phyloP scores from a whole-genome alignment of 1,284 basidiomycete genomes.

The Rhodotorula sp. region DNA sequence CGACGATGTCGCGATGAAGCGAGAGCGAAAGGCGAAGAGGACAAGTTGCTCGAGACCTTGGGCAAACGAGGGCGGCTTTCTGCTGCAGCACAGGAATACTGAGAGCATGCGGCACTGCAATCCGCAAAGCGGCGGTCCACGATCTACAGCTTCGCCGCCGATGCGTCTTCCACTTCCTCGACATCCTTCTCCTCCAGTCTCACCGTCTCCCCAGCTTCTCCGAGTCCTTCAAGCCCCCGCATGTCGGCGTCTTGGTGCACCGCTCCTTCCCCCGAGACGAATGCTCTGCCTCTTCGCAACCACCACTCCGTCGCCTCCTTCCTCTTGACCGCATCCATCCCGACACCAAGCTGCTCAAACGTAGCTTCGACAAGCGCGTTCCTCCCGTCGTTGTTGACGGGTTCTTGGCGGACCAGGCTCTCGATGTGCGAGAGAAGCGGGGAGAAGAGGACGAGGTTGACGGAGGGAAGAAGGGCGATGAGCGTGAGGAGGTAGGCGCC shows the following conservation, averaged over 20 bases:
- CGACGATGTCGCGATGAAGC: neutral
- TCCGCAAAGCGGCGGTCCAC: too few relatives aligned
- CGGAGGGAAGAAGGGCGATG: constrained; percentile 36
- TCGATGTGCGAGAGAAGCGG: constrained; percentile 26
- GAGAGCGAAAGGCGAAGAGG: neutral
- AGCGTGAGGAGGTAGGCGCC: constrained; percentile 40
- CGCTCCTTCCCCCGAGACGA: constrained; percentile 6
- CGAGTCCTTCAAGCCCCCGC: neutral
- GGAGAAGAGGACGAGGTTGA: constrained; percentile 30
- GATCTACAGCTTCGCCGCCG: neutral
- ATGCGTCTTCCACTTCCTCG: neutral
- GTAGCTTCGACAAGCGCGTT: constrained; percentile 33
- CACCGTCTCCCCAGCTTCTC: neutral
- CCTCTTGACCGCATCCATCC: constrained; percentile 43
- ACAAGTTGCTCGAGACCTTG: neutral
- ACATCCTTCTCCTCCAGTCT: neutral
- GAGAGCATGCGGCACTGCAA: neutral
- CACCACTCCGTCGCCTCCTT: constrained; percentile 40
- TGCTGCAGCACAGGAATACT: too few relatives aligned
- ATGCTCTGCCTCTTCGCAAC: constrained; percentile 29
- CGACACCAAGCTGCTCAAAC: constrained; percentile 38
- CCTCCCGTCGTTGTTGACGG: constrained; percentile 7
- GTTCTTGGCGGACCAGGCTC: constrained; percentile 16
- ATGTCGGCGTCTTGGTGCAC: neutral
- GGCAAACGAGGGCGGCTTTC: too few relatives aligned